Evolutionary conservation across 2,329 filamentous ascomycete species (phyloP).

Genomic region (Fusarium beomiforme): DNA sequence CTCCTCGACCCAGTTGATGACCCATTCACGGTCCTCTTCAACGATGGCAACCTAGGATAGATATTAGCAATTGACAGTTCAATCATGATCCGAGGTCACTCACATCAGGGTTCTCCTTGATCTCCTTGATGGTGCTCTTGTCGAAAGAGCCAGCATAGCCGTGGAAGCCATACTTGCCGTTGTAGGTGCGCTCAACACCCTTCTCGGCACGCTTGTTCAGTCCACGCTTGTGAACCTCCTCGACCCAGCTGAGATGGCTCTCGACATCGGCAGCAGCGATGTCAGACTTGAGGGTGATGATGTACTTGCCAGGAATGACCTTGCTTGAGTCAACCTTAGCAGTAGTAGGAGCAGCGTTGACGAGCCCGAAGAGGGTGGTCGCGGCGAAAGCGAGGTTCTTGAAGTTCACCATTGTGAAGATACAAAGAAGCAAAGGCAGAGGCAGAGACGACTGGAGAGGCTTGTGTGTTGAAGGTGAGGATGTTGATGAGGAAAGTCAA

Average conservation of each 20-base stretch:
- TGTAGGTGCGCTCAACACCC: conserved; percentile 47
- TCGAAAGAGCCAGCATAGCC: conserved; percentile 58
- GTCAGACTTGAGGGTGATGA: conserved; percentile 69
- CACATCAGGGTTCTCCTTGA: conserved; percentile 55
- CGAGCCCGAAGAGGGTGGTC: conserved; percentile 38
- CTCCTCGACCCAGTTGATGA: conserved; percentile 38
- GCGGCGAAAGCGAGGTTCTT: conserved; percentile 42
- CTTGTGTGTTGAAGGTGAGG: conserved; percentile 10
- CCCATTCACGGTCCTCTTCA: conserved; percentile 46
- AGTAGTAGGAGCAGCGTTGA: conserved; percentile 37
- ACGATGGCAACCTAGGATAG: conserved; percentile 42
- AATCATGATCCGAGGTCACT: conserved; percentile 21
- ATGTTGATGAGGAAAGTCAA: conserved; percentile 11
- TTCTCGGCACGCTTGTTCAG: conserved; percentile 56
- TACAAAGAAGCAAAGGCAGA: not conserved
- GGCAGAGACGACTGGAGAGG: conserved; percentile 2
- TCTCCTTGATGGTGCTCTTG: conserved; percentile 51
- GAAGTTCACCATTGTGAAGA: conserved; percentile 45
- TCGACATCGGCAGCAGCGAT: conserved; percentile 56
- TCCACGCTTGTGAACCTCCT: conserved; percentile 64
- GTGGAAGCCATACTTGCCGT: conserved; percentile 46
- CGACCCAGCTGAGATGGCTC: conserved; percentile 60
- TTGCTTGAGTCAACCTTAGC: conserved; percentile 26
- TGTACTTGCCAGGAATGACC: conserved; percentile 59
- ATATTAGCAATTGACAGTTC: not conserved